phyloP scores from a whole-genome alignment of 768 basidiomycete species.

The Lactarius psammicola region DNA sequence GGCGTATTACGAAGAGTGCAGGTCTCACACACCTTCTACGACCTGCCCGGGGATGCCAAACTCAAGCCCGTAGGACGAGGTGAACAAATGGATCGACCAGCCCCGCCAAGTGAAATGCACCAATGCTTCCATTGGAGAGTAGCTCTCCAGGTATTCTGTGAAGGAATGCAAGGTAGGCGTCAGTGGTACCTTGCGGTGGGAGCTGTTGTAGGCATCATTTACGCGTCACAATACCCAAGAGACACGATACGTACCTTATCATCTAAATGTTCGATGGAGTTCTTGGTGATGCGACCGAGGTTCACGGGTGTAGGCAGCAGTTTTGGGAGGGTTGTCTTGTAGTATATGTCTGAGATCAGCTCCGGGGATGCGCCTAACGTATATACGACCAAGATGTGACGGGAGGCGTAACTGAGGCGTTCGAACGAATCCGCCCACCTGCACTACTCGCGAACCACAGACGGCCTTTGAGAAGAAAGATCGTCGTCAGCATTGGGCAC shows the following conservation, averaged over 20 bases:
- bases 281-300: slow-evolving; percentile 46
- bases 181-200: neutral
- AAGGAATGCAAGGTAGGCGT: neutral
- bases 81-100: too few species aligned
- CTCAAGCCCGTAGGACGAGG: too few species aligned
- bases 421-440: too few species aligned
- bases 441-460: too few species aligned
- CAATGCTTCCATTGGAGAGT: neutral
- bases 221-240: neutral
- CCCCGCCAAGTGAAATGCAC: too few species aligned
- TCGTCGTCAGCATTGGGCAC: too few species aligned
- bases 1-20: too few species aligned
- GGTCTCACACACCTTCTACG: too few species aligned
- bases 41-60: slow-evolving; percentile 31
- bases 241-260: slow-evolving; percentile 45
- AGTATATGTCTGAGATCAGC: slow-evolving; percentile 44
- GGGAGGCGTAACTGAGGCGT: slow-evolving; percentile 54
- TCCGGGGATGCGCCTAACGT: slow-evolving; percentile 51
- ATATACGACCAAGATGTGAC: slow-evolving; percentile 59
- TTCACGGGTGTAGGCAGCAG: slow-evolving; percentile 42
- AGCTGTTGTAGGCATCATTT: neutral
- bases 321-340: slow-evolving; percentile 37
- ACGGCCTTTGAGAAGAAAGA: too few species aligned
- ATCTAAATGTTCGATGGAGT: slow-evolving; percentile 54
- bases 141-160: neutral